Evolutionary conservation across 768 basidiomycete species (phyloP).

Genomic region (Psilocybe cyanescens): DNA sequence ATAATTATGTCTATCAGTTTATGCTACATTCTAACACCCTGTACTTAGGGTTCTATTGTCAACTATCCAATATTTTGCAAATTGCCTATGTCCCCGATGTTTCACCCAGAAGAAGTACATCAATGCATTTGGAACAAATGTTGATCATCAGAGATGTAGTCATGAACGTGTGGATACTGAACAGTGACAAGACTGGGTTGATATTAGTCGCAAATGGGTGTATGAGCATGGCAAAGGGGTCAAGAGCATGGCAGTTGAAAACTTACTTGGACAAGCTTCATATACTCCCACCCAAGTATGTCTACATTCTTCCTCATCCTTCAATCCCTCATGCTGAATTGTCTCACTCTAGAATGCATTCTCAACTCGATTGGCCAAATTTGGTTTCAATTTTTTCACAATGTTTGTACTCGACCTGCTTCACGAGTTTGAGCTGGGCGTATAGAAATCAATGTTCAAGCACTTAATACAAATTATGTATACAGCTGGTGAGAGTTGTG

Average conservation of each 20-base stretch:
- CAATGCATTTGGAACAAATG: slow-evolving; percentile 27
- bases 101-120: slow-evolving; percentile 16
- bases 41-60: slow-evolving; percentile 19
- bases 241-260: slow-evolving; percentile 22
- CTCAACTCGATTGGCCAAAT: slow-evolving; percentile 16
- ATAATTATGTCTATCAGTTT: not conserved
- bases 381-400: slow-evolving; percentile 29
- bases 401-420: slow-evolving; percentile 40
- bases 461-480: slow-evolving; percentile 38
- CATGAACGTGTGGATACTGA: slow-evolving; percentile 14
- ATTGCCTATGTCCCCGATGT: slow-evolving; percentile 36
- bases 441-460: slow-evolving; percentile 38
- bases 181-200: slow-evolving; percentile 3
- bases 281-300: slow-evolving; percentile 29
- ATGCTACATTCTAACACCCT: not conserved
- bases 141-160: slow-evolving; percentile 16
- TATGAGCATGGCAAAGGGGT: slow-evolving; percentile 21
- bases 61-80: slow-evolving; percentile 32
- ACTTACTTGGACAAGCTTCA: slow-evolving; percentile 20
- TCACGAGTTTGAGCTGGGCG: slow-evolving; percentile 44
- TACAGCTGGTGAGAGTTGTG: slow-evolving; percentile 14
- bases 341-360: slow-evolving; percentile 34
- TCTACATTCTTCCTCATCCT: not conserved
- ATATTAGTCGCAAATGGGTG: slow-evolving; percentile 24
- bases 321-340: not conserved